A percentile compares a stretch with the other conserved stretches of the same genome.
Conservation (phyloP, 495 filamentous ascomycete genomes). For the Penicillium chermesinum region DNA sequence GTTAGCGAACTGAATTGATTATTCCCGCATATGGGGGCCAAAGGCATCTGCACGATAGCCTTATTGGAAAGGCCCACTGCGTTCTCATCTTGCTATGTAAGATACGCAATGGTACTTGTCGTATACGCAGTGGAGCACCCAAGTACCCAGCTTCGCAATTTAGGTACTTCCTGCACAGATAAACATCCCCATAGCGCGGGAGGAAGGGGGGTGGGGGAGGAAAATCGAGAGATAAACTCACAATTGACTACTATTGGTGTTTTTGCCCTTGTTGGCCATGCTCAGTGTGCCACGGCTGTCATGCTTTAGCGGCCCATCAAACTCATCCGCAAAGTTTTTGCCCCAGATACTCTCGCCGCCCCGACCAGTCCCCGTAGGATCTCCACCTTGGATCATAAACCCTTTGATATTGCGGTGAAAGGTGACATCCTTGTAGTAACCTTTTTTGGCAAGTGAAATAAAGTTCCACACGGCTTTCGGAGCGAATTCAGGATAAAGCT, state of each 20-base stretch:
- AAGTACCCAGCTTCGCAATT: background rate
- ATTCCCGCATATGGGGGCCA: background rate
- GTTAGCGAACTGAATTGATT: background rate
- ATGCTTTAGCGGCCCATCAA: conserved; percentile 81
- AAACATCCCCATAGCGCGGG: background rate
- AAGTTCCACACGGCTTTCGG: conserved; percentile 98
- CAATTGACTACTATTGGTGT: conserved; percentile 93
- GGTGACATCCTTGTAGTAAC: conserved; percentile 74
- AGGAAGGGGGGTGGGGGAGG: background rate
- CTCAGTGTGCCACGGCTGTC: conserved; percentile 71
- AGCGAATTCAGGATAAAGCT: conserved; percentile 84
- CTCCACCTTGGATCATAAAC: conserved; percentile 97
- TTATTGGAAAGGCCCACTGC: background rate
- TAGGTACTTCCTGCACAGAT: background rate
- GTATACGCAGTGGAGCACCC: background rate
- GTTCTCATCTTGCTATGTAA: background rate
- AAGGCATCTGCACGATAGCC: background rate
- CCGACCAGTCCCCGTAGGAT: conserved; percentile 63
- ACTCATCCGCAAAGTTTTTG: conserved; percentile 86
- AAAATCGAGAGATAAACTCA: conserved; percentile 18
- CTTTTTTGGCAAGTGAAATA: conserved; percentile 76
- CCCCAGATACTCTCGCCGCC: conserved; percentile 88
- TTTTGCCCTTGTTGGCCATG: conserved; percentile 98
- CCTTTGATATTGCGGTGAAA: conserved; percentile 92
- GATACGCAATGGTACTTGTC: background rate